phyloP scores from a whole-genome alignment of 2,329 filamentous ascomycete species.

The Neospermospora avenae region DNA sequence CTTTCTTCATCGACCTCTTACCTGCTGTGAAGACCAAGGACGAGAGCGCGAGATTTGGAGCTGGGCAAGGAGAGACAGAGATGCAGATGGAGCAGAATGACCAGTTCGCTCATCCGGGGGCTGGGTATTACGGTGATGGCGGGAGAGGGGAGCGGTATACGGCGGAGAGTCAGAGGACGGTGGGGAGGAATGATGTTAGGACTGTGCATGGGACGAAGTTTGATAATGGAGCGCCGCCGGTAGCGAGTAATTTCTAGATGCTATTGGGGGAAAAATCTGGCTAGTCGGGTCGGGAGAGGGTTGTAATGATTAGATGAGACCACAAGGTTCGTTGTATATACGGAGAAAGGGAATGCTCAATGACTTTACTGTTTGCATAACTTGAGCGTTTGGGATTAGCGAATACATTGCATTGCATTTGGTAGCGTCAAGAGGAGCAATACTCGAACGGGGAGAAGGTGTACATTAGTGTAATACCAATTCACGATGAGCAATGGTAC shows the following conservation, averaged over 20 bases:
- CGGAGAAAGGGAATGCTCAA: not conserved
- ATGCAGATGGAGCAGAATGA: slow-evolving; percentile 32
- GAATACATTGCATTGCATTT: not conserved
- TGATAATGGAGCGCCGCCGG: slow-evolving; percentile 3
- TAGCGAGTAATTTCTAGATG: slow-evolving; percentile 20
- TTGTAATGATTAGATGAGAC: not conserved
- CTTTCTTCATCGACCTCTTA: slow-evolving; percentile 82
- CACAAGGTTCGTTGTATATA: not conserved
- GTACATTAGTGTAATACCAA: not conserved
- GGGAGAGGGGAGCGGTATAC: slow-evolving; percentile 10
- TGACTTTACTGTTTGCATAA: too few relatives aligned
- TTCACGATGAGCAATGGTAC: not conserved
- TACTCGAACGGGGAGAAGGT: not conserved
- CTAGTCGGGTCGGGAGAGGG: not conserved
- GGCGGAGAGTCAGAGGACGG: slow-evolving; percentile 20
- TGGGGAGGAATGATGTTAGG: slow-evolving; percentile 18
- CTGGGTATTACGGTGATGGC: not conserved
- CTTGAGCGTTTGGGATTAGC: not conserved
- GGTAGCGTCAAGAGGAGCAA: not conserved
- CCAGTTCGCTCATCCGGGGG: slow-evolving; percentile 1
- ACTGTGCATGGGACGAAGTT: slow-evolving; percentile 18
- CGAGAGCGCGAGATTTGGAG: slow-evolving; percentile 14
- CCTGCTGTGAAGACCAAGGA: slow-evolving; percentile 52
- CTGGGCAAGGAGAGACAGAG: slow-evolving; percentile 19
- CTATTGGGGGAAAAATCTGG: not conserved